Evolutionary conservation across 2,329 filamentous ascomycete species (phyloP).

Genomic region (Aspergillus clavatus): DNA sequence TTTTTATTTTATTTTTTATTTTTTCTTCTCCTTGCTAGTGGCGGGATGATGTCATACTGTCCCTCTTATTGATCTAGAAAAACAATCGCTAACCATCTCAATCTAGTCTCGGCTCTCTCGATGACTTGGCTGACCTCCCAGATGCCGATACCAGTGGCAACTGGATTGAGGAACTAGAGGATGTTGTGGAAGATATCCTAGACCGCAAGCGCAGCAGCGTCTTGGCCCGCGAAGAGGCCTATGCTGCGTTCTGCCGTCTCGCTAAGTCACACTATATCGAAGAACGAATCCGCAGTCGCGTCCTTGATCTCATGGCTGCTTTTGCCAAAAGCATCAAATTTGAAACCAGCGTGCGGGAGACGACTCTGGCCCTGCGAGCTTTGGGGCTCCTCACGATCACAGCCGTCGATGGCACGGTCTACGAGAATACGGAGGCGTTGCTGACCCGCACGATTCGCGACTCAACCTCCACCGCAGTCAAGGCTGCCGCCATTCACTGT

Average conservation of each 20-base stretch:
- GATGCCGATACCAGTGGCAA: slow-evolving; percentile 49
- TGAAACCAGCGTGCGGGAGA: slow-evolving; percentile 65
- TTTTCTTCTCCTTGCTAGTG: slow-evolving; percentile 14
- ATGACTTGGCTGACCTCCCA: slow-evolving; percentile 55
- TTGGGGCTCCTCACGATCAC: slow-evolving; percentile 67
- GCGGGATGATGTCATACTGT: slow-evolving; percentile 34
- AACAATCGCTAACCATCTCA: slow-evolving; percentile 8
- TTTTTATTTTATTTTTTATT: slow-evolving; percentile 30
- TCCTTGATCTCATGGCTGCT: slow-evolving; percentile 59
- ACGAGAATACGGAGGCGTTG: slow-evolving; percentile 55
- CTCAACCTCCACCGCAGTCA: slow-evolving; percentile 59
- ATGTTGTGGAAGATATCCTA: slow-evolving; percentile 66
- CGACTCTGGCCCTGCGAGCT: slow-evolving; percentile 64
- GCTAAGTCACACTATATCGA: slow-evolving; percentile 65
- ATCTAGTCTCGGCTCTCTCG: slow-evolving; percentile 59
- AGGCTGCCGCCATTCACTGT: slow-evolving; percentile 67
- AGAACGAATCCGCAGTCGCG: slow-evolving; percentile 55
- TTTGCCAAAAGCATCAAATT: slow-evolving; percentile 67
- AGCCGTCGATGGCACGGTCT: slow-evolving; percentile 60
- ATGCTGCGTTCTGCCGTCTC: slow-evolving; percentile 59
- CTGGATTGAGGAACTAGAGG: slow-evolving; percentile 60
- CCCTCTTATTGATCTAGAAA: neutral
- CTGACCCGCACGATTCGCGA: slow-evolving; percentile 63
- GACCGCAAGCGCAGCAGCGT: slow-evolving; percentile 74
- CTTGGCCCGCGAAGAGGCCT: slow-evolving; percentile 62